Base-by-base conservation (phyloP, 805 yeast species). In the Saturnispora diversa region DNA sequence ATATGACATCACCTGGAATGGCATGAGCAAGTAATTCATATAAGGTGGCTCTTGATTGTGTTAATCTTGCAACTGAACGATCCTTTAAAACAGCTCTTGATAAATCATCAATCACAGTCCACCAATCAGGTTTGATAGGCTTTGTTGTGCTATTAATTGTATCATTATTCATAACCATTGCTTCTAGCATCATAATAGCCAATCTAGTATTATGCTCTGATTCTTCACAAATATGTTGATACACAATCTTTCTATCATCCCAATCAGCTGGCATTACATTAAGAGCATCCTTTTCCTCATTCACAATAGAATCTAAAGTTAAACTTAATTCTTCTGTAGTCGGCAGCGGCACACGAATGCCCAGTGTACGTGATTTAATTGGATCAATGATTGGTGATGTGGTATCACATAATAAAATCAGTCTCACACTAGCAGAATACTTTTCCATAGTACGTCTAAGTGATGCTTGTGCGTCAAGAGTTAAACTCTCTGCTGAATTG, bases 381-480 rank as follows among this genome's bases (percentile, higher is more conserved):
- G 99, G 99, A 2, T 86, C 80, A 44, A 92, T 90, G 44, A 92
- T 88, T 48, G 84, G 84, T 17, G 95, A 84, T 20, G 95, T 84
- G 3, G 96, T 76, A 56, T 86, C 90, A 50, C 95, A 84, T 16
- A 92, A 70, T 65, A 92, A 65, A 26, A 92, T 74, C 47, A 92
- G 66, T 45, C 99, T 74, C 50, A 92, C 77, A 55, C 86, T 88
- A 19, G 81, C 72, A 2, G 97, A 84, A 60, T 86, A 88, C 58
- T 86, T 88, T 57, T 88, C 97, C 95, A 88, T 88, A 1, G 96
- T 88, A 62, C 97, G 74, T 71, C 97, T 77, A 46, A 88, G 65
- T 0, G 97, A 97, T 4, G 96, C 94, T 57, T 88, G 97, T 0
- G 97, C 97, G 58, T 88, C 97, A 60, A 95, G 74, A 16, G 87